phyloP scores from a whole-genome alignment of 1,139 yeast genomes.

The Lodderomyces metapsilosis region DNA sequence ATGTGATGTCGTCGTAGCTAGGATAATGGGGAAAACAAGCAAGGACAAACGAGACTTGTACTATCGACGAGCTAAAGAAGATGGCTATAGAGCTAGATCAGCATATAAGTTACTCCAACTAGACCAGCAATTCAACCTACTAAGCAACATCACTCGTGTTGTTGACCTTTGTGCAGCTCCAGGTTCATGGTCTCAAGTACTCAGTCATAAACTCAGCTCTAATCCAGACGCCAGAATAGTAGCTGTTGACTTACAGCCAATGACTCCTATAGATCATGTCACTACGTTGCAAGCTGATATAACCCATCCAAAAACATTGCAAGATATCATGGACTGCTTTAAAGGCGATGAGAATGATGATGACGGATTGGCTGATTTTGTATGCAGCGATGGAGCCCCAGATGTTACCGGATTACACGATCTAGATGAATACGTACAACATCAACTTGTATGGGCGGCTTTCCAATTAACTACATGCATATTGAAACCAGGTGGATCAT shows the following conservation, averaged over 20 bases:
- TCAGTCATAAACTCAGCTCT: conserved; percentile 57
- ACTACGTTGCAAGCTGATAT: conserved; percentile 92
- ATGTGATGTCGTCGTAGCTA: no score
- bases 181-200: conserved; percentile 97
- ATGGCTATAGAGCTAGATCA: conserved; percentile 96
- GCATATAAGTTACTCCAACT: conserved; percentile 90
- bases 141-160: conserved; percentile 66
- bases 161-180: conserved; percentile 99
- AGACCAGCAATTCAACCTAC: conserved; percentile 83
- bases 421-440: conserved; percentile 93
- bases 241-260: conserved; percentile 94
- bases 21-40: conserved; percentile 97
- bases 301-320: conserved; percentile 88
- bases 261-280: conserved; percentile 91
- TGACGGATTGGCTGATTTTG: conserved; percentile 74
- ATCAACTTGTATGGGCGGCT: conserved; percentile 88
- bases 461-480: conserved; percentile 87
- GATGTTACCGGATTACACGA: conserved; percentile 98
- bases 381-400: conserved; percentile 97
- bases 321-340: conserved; percentile 70
- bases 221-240: conserved; percentile 69
- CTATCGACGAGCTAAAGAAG: conserved; percentile 90
- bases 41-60: conserved; percentile 94
- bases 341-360: conserved; percentile 56
- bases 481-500: conserved; percentile 83